These are phyloP conservation scores for Biscogniauxia marginata DNA, from an alignment of 2,329 filamentous ascomycete species.

Conservation along the genomic window DNA sequence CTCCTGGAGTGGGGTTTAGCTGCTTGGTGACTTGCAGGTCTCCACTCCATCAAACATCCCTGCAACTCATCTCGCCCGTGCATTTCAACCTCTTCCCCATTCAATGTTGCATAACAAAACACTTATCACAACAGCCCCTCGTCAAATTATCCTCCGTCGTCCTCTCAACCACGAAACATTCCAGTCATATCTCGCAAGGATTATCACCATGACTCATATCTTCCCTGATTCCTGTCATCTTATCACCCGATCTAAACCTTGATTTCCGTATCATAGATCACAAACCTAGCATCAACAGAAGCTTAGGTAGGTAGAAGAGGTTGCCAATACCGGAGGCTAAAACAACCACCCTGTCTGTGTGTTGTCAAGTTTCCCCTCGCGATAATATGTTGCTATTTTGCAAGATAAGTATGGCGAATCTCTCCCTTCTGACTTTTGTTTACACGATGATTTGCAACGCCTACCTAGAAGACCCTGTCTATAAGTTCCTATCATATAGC, in stretches of 20 bases:
- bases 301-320: no score
- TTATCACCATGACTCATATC: not conserved
- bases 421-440: not conserved
- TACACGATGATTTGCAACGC: not conserved
- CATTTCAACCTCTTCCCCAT: not conserved
- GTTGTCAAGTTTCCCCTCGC: no score
- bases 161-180: constrained; percentile 25
- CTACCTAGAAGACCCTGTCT: not conserved
- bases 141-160: constrained; percentile 17
- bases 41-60: not conserved
- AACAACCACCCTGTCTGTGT: no score
- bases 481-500: not conserved
- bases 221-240: not conserved
- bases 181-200: constrained; percentile 29
- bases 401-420: not conserved
- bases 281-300: not conserved
- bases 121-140: not conserved
- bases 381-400: not conserved
- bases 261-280: not conserved
- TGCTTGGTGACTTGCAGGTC: not conserved
- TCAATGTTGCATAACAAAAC: not conserved
- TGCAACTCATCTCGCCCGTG: not conserved
- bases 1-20: not conserved
- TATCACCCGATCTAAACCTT: not conserved
- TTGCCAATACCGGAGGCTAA: no score